A percentile compares a stretch with the other conserved stretches of the same genome.
phyloP scores from a whole-genome alignment of 768 basidiomycete species.

The Termitomyces sp. region DNA sequence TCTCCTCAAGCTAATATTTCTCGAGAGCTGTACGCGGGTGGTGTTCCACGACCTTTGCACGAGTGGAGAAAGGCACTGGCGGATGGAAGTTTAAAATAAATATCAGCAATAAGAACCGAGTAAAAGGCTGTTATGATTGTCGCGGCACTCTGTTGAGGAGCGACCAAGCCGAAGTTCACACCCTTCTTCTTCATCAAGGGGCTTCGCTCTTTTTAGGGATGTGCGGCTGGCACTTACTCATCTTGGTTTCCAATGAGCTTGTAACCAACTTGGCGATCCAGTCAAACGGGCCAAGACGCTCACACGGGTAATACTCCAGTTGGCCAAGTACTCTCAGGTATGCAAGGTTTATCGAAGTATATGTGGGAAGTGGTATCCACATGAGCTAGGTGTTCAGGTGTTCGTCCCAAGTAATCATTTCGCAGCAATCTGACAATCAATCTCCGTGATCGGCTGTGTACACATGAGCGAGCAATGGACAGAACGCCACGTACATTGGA shows the following conservation, averaged over 20 bases:
- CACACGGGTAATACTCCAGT: neutral
- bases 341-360: too few species aligned
- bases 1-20: neutral
- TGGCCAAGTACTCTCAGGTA: neutral
- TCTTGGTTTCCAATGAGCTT: neutral
- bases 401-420: neutral
- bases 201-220: neutral
- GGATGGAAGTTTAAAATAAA: too few species aligned
- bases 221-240: neutral
- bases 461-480: neutral
- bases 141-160: neutral
- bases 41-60: too few species aligned
- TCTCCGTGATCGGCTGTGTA: slow-evolving; percentile 3
- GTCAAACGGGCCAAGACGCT: neutral
- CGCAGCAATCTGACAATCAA: neutral
- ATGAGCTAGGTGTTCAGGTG: too few species aligned
- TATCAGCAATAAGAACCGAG: neutral
- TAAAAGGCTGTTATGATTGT: too few species aligned
- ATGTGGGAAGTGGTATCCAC: too few species aligned
- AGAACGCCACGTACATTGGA: neutral
- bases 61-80: too few species aligned
- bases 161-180: neutral
- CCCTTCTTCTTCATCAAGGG: neutral
- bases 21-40: too few species aligned
- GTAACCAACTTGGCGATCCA: neutral